Percentiles rank a stretch among this genome's conserved stretches.
These are phyloP conservation scores for Chytriomyces sp. DNA, from an alignment of 192 early-diverging fungal species.

Conservation along the genomic window DNA sequence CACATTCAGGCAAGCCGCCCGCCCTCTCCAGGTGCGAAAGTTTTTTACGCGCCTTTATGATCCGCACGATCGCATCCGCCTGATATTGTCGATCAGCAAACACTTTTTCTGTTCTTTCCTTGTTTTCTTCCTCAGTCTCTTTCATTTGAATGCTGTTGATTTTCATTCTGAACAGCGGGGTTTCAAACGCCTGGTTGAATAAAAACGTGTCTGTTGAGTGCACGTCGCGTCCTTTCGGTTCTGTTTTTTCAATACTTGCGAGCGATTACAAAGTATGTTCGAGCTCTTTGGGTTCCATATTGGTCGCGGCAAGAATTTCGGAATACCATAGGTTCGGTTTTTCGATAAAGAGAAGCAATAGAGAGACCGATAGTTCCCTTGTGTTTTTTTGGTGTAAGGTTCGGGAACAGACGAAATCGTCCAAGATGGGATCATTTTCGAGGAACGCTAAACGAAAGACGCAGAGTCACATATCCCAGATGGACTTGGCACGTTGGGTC, in stretches of 20 bases:
- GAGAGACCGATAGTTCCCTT: conserved; percentile 58
- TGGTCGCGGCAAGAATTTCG: conserved; percentile 71
- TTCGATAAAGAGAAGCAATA: conserved; percentile 73
- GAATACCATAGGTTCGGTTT: conserved; percentile 54
- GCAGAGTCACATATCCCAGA: conserved; percentile 89
- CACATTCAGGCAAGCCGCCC: too few species aligned
- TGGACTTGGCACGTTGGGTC: conserved; percentile 63
- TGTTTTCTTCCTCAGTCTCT: conserved; percentile 76
- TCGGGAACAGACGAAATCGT: too few species aligned
- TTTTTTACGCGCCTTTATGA: conserved; percentile 89
- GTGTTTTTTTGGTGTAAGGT: conserved; percentile 56
- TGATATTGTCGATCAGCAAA: conserved; percentile 87
- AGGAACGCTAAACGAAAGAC: conserved; percentile 75
- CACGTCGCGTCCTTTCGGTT: conserved; percentile 30
- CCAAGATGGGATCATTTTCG: too few species aligned
- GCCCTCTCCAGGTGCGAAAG: too few species aligned
- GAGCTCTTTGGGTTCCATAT: too few species aligned
- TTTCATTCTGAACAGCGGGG: too few species aligned
- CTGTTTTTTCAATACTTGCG: conserved; percentile 68
- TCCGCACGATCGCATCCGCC: conserved; percentile 63
- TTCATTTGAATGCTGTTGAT: too few species aligned
- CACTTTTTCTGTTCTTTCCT: conserved; percentile 82
- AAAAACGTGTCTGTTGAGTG: neutral
- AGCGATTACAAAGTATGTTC: conserved; percentile 89
- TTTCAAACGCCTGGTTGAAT: conserved; percentile 53